phyloP scores from a whole-genome alignment of 768 basidiomycete genomes.

The Aureoboletus auriporus region DNA sequence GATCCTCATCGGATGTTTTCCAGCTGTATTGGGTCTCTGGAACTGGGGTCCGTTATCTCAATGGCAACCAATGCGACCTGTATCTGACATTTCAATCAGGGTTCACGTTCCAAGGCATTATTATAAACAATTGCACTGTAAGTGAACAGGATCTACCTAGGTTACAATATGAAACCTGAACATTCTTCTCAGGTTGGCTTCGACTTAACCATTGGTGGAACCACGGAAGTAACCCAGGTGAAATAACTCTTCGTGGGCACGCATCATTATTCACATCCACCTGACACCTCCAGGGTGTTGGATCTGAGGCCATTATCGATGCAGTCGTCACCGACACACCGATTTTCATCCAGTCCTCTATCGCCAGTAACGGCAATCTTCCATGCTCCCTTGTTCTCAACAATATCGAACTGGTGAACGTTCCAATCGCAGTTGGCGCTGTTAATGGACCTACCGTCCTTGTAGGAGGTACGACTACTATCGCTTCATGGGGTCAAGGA shows the following conservation, averaged over 20 bases:
- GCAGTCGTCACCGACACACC: constrained; percentile 40
- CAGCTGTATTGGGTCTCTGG: constrained; percentile 32
- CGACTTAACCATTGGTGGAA: constrained; percentile 38
- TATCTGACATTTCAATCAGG: constrained; percentile 23
- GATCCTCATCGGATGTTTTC: neutral
- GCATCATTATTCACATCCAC: neutral
- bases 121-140: constrained; percentile 37
- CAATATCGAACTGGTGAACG: constrained; percentile 33
- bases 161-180: neutral
- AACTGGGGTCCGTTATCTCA: constrained; percentile 35
- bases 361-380: constrained; percentile 23
- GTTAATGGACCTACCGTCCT: constrained; percentile 32
- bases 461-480: constrained; percentile 33
- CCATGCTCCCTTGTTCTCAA: constrained; percentile 34
- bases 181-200: constrained; percentile 36
- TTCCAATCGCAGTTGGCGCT: constrained; percentile 32
- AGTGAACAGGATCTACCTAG: neutral
- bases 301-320: constrained; percentile 43
- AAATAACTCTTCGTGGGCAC: neutral
- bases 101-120: constrained; percentile 52
- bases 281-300: constrained; percentile 32
- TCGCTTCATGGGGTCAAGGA: constrained; percentile 69
- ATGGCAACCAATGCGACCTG: neutral
- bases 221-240: constrained; percentile 30
- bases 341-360: constrained; percentile 39